Conservation (phyloP, 108 stramenopile genomes). For the Craspedostauros australis region DNA sequence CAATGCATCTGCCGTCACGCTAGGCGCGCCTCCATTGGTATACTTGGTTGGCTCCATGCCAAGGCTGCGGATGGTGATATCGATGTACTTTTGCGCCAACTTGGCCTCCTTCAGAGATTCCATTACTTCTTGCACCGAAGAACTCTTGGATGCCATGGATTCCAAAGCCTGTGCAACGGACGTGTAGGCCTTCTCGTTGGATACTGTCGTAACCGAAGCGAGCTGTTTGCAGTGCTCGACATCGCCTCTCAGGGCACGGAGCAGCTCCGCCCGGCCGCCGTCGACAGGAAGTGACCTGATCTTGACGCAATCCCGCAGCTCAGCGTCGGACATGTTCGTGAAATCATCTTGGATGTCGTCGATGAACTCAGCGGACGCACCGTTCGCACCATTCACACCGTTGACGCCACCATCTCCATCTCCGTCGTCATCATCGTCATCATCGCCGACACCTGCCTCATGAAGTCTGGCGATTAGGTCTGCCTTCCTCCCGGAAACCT, state of each 20-base stretch:
- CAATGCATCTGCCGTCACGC: conserved; percentile 86
- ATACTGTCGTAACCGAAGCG: too few relatives aligned
- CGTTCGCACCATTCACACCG: too few relatives aligned
- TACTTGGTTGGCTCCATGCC: conserved; percentile 81
- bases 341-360: too few relatives aligned
- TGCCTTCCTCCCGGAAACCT: conserved; percentile 80
- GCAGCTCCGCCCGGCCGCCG: conserved; percentile 48
- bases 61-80: conserved; percentile 75
- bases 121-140: too few relatives aligned
- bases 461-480: conserved; percentile 64
- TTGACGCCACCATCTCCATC: too few relatives aligned
- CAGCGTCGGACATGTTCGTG: conserved; percentile 66
- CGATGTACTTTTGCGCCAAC: conserved; percentile 63
- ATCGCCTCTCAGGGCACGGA: conserved; percentile 51
- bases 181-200: conserved; percentile 30
- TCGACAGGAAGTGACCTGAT: conserved; percentile 30
- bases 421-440: too few relatives aligned
- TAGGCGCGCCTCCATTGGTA: conserved; percentile 82
- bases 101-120: conserved; percentile 48
- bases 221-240: conserved; percentile 37
- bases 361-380: too few relatives aligned
- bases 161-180: conserved; percentile 54
- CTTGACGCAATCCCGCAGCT: conserved; percentile 52
- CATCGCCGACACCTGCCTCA: too few relatives aligned
- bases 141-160: conserved; percentile 33